Conservation (phyloP, 257 asterid genomes). For the Primulina eburnea region DNA sequence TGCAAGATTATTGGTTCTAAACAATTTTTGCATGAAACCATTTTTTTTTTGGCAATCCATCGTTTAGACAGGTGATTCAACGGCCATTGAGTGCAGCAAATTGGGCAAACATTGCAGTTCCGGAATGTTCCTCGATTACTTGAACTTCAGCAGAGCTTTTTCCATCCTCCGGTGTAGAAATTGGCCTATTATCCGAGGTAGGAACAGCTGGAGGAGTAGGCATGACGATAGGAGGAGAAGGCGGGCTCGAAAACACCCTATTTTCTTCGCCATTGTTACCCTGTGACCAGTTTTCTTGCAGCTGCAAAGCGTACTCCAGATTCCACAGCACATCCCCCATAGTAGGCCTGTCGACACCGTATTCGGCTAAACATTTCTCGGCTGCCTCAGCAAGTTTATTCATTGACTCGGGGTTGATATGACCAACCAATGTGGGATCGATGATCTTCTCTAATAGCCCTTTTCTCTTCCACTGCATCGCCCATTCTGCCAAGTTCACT, state of each 20-base stretch:
- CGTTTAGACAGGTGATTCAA: conserved; percentile 20
- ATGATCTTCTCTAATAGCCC: conserved; percentile 76
- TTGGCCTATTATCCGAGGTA: conserved; percentile 22
- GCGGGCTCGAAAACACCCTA: conserved; percentile 18
- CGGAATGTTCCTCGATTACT: conserved; percentile 64
- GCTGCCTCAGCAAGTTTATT: conserved; percentile 79
- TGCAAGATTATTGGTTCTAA: not conserved
- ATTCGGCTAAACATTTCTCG: conserved; percentile 84
- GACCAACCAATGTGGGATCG: conserved; percentile 60
- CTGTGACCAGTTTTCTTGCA: conserved; percentile 62
- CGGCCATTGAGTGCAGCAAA: conserved; percentile 70
- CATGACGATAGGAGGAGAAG: conserved; percentile 15
- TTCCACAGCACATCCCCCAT: conserved; percentile 98
- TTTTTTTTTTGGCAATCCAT: too few species aligned
- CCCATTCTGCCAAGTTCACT: conserved; percentile 95
- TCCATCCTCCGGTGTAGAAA: conserved; percentile 26
- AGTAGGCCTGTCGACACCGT: conserved; percentile 83
- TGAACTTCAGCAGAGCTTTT: conserved; percentile 37
- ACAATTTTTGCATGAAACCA: not conserved
- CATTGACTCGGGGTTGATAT: conserved; percentile 70
- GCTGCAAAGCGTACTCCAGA: conserved; percentile 74
- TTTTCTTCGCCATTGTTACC: conserved; percentile 42
- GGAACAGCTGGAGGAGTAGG: conserved; percentile 10
- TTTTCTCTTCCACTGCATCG: conserved; percentile 86
- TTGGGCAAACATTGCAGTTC: conserved; percentile 76